Conservation (phyloP, 2,329 filamentous ascomycete species). For the Botrytis paeoniae region DNA sequence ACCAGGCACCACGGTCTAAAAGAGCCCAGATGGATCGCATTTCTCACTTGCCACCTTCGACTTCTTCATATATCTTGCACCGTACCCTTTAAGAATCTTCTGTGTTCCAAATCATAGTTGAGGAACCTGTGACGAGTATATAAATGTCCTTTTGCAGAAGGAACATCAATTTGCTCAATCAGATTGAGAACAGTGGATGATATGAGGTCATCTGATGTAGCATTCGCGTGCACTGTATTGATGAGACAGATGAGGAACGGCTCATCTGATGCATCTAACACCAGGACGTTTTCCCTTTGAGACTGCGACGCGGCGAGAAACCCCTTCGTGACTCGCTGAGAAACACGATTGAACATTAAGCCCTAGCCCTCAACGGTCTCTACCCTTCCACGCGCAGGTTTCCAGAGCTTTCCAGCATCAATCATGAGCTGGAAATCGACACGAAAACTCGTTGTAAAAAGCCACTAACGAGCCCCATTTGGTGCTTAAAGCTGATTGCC, state of each 20-base stretch:
- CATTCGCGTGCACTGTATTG: not conserved
- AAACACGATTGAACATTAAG: too few relatives aligned
- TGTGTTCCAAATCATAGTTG: not conserved
- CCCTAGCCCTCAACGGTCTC: too few relatives aligned
- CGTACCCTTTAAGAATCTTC: not conserved
- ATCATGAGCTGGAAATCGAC: too few relatives aligned
- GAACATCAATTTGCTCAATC: not conserved
- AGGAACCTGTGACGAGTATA: not conserved
- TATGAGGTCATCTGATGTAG: not conserved
- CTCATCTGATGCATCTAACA: not conserved
- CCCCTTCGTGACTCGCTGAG: too few relatives aligned
- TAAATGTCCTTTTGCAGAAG: not conserved
- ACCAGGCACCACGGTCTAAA: not conserved
- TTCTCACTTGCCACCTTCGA: not conserved
- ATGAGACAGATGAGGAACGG: not conserved
- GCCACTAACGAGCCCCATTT: too few relatives aligned
- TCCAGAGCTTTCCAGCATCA: too few relatives aligned
- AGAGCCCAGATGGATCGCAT: not conserved
- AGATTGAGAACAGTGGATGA: not conserved
- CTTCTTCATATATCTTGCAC: not conserved
- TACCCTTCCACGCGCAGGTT: too few relatives aligned
- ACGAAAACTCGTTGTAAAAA: too few relatives aligned
- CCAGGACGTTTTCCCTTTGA: too few relatives aligned
- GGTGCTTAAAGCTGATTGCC: too few relatives aligned
- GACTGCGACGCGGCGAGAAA: too few relatives aligned